A percentile compares a stretch with the other conserved stretches of the same genome.
phyloP scores from a whole-genome alignment of 306 rosid species.

The Cicer chorassanicum region DNA sequence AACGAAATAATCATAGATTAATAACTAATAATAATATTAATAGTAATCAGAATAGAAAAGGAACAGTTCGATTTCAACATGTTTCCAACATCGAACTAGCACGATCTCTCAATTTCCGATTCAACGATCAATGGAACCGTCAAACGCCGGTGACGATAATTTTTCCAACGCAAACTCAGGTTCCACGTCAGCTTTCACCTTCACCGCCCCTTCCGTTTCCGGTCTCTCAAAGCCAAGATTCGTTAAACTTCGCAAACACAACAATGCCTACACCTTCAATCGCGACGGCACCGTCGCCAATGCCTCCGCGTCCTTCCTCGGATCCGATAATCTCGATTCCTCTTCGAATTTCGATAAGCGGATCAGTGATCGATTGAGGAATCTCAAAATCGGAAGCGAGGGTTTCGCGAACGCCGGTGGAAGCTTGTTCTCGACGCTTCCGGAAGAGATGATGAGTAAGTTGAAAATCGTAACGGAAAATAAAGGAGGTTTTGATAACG shows the following conservation, averaged over 20 bases:
- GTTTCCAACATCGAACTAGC: conserved; percentile 49
- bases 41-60: not conserved
- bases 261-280: conserved; percentile 62
- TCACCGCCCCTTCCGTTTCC: conserved; percentile 54
- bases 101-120: conserved; percentile 30
- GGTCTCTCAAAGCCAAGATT: conserved; percentile 70
- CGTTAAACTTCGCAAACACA: conserved; percentile 63
- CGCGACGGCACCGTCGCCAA: conserved; percentile 39
- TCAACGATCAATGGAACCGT: conserved; percentile 58
- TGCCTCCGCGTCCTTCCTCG: conserved; percentile 19
- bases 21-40: not conserved
- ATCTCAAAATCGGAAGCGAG: conserved; percentile 58
- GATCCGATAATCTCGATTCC: conserved; percentile 19
- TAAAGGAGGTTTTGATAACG: conserved; percentile 38
- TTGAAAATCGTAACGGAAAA: conserved; percentile 55
- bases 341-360: conserved; percentile 41
- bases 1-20: conserved; percentile 28
- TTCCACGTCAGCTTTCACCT: conserved; percentile 46
- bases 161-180: conserved; percentile 46
- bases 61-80: conserved; percentile 47
- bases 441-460: conserved; percentile 58
- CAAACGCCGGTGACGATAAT: conserved; percentile 54
- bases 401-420: conserved; percentile 43
- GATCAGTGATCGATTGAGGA: conserved; percentile 56
- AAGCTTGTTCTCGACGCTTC: conserved; percentile 51